Percentiles rank a stretch among this genome's conserved stretches.
phyloP scores from a whole-genome alignment of 257 asterid genomes.

The Jasminum sambac region DNA sequence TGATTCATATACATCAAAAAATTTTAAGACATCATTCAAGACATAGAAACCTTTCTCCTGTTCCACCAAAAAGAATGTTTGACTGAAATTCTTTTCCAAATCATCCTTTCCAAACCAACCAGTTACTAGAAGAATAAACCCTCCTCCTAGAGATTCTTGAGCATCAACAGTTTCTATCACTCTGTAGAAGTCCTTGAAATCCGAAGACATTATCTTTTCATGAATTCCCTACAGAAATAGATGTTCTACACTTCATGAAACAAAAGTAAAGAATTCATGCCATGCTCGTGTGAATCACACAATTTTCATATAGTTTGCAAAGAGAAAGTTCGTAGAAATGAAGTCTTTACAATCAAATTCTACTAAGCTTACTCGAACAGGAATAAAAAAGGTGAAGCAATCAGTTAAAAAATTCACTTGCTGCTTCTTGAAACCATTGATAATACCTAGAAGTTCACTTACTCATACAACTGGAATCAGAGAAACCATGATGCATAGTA shows the following conservation, averaged over 20 bases:
- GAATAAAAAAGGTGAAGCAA: not conserved
- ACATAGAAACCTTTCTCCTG: constrained; percentile 54
- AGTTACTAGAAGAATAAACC: constrained; percentile 46
- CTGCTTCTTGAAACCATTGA: not conserved
- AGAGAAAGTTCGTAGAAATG: too few species aligned
- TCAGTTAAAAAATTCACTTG: not conserved
- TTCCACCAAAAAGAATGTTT: constrained; percentile 63
- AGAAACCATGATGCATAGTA: not conserved
- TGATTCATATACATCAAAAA: constrained; percentile 24
- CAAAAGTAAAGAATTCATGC: not conserved
- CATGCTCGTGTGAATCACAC: not conserved
- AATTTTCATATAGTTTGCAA: too few species aligned
- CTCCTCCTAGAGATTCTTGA: constrained; percentile 49
- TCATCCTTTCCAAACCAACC: constrained; percentile 40
- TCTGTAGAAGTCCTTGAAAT: constrained; percentile 33
- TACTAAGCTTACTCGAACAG: not conserved
- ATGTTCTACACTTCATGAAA: not conserved
- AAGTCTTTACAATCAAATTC: too few species aligned
- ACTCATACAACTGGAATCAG: not conserved
- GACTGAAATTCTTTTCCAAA: constrained; percentile 37
- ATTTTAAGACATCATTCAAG: constrained; percentile 54
- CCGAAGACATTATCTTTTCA: constrained; percentile 54
- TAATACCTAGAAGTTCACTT: not conserved
- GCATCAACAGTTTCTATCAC: constrained; percentile 35
- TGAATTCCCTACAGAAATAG: constrained; percentile 47